Evolutionary conservation across 495 filamentous ascomycete species (phyloP), one percentile per base, ranked within the genome.

Genomic region (Viridothelium virens): DNA sequence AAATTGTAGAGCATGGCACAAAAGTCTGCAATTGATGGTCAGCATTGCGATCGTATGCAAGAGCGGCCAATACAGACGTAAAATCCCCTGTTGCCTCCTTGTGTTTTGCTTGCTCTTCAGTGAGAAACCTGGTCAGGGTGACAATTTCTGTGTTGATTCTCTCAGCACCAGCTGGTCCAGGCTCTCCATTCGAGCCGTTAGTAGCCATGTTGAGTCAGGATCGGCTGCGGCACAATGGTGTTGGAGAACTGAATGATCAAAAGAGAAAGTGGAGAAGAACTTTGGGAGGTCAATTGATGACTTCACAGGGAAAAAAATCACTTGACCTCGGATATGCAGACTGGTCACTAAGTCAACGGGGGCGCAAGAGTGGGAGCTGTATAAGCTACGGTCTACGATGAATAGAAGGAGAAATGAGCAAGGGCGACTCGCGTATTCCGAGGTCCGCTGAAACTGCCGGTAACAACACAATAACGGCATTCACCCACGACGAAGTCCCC

Each of bases 1-100:
- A 83, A 97, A 97, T 80, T 97, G 95, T 39, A 98, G 87, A 66
- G 95, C 92, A 75, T 98, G 94, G 83, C 91, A 97, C 64, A 98
- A 85, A 34, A 98, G 85, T 72, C 92, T 96, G 71, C 66, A 14
- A 37, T 2, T 44, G 66, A 65, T 53, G 11, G n/a, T 67, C 63
- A 50, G 38, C 63, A 62, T 63, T 14, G 11, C 53, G 3, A 36
- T 62, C 4, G 36, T 31, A 11, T 36, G 38, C 56, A 63, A 16
- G 14, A 14, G 34, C 31, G 38, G 56, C 38, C 14, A 56, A 16
- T 46, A 79, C 88, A 53, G 80, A 95, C 89, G 94, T 98, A 82
- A 98, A 98, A 80, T 98, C 94, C 77, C 94, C 94, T 3, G 93
- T 97, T 38, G 94, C 94, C 71, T 97, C 91, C 68, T 89, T 91